These are phyloP conservation scores for Melastoma candidum DNA, from an alignment of 441 rosid species.

Conservation along the genomic window DNA sequence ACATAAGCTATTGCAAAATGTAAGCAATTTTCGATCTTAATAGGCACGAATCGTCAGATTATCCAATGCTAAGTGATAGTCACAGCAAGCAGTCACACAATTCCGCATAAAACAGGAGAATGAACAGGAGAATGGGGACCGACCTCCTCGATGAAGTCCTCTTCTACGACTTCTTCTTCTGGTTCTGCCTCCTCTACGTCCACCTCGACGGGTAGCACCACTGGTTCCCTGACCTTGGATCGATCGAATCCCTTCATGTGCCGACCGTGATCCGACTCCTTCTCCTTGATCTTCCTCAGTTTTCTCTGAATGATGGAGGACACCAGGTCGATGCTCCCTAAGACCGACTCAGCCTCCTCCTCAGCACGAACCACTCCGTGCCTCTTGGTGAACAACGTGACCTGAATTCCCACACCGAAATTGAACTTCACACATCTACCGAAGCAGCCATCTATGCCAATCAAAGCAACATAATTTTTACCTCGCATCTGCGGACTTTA, in stretches of 20 bases:
- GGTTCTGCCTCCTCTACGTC: slow-evolving; percentile 19
- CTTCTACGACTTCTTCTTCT: slow-evolving; percentile 23
- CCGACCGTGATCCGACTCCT: slow-evolving; percentile 84
- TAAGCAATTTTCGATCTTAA: too few relatives aligned
- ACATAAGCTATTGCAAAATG: too few relatives aligned
- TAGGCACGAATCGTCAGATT: too few relatives aligned
- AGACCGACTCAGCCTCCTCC: slow-evolving; percentile 71
- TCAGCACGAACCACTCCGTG: slow-evolving; percentile 93
- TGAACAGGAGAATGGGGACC: too few relatives aligned
- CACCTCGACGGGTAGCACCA: slow-evolving; percentile 22
- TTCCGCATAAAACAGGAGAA: too few relatives aligned
- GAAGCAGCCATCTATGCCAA: neutral
- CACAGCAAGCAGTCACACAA: too few relatives aligned
- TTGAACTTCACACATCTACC: slow-evolving; percentile 6
- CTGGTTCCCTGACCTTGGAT: slow-evolving; percentile 48
- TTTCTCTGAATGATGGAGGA: slow-evolving; percentile 72
- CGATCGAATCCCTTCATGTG: slow-evolving; percentile 80
- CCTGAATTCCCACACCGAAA: slow-evolving; percentile 27
- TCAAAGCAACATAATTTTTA: slow-evolving; percentile 11
- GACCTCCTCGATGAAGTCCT: slow-evolving; percentile 51
- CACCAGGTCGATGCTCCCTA: slow-evolving; percentile 71
- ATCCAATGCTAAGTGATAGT: too few relatives aligned
- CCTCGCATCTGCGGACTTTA: slow-evolving; percentile 82
- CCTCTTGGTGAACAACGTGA: slow-evolving; percentile 73
- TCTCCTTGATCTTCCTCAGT: slow-evolving; percentile 92